Evolutionary conservation across 108 stramenopile genomes (phyloP).

Genomic region (Fragilaria crotonensis): DNA sequence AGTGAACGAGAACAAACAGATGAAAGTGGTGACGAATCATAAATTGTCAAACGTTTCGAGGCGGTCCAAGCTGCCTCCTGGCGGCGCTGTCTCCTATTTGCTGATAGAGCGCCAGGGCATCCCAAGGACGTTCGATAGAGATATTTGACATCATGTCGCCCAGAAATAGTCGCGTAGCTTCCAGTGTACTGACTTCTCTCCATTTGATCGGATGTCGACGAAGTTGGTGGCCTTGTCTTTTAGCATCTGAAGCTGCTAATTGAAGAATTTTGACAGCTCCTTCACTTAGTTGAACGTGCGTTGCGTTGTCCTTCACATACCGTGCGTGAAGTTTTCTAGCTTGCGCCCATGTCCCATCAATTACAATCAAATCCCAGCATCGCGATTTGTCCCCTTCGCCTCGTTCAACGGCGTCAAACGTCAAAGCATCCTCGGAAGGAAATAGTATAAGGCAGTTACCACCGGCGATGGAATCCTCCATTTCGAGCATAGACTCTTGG

Average conservation of each 20-base stretch:
- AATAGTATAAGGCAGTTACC: constrained; percentile 51
- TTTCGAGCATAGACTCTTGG: constrained; percentile 51
- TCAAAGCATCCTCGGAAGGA: constrained; percentile 50
- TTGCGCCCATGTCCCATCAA: constrained; percentile 76
- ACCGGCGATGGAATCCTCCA: constrained; percentile 22
- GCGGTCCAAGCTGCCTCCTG: constrained; percentile 25
- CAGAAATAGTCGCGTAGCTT: constrained; percentile 50
- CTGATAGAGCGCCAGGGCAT: constrained; percentile 16
- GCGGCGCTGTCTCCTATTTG: constrained; percentile 29
- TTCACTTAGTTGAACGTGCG: constrained; percentile 39
- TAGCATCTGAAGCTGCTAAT: not conserved
- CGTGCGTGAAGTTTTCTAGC: constrained; percentile 49
- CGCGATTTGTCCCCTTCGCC: not conserved
- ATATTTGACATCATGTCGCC: constrained; percentile 24
- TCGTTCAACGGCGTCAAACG: constrained; percentile 27
- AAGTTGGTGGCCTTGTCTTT: constrained; percentile 35
- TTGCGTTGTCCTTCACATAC: constrained; percentile 22
- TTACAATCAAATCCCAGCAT: constrained; percentile 46
- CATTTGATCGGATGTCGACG: constrained; percentile 58
- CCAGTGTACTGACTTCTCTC: constrained; percentile 58
- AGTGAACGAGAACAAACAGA: no score
- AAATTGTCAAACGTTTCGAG: constrained; percentile 15
- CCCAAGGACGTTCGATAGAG: not conserved
- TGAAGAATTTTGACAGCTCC: constrained; percentile 20
- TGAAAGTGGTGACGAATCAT: no score